Conservation (phyloP, 805 yeast genomes). For the Metschnikowia picachoensis region DNA sequence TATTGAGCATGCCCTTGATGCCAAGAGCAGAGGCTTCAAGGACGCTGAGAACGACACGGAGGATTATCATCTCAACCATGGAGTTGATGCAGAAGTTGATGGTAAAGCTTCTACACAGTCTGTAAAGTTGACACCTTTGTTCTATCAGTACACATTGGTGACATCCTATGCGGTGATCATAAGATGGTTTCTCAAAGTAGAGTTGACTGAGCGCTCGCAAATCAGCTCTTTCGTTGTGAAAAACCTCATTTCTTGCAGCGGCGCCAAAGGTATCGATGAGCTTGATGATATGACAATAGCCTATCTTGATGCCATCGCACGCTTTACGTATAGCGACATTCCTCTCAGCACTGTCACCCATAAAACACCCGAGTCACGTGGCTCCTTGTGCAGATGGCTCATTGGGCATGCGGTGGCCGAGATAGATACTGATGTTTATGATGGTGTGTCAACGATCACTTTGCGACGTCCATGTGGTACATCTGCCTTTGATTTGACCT, state of each 20-base stretch:
- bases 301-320: constrained; percentile 59
- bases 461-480: constrained; percentile 69
- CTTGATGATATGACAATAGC: constrained; percentile 57
- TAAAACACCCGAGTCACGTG: constrained; percentile 1
- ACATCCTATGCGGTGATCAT: constrained; percentile 67
- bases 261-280: constrained; percentile 20
- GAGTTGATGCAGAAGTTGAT: constrained; percentile 50
- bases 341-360: constrained; percentile 45
- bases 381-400: constrained; percentile 47
- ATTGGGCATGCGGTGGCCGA: constrained; percentile 55
- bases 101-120: constrained; percentile 50
- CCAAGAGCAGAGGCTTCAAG: constrained; percentile 23
- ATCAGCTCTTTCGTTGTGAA: constrained; percentile 61
- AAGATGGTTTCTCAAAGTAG: constrained; percentile 67
- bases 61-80: constrained; percentile 21
- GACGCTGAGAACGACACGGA: neutral
- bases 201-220: constrained; percentile 51
- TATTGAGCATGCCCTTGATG: constrained; percentile 66
- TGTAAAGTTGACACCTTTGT: constrained; percentile 42
- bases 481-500: constrained; percentile 40
- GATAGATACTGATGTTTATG: constrained; percentile 47
- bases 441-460: constrained; percentile 50
- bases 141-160: constrained; percentile 58
- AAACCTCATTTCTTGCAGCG: constrained; percentile 41
- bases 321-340: constrained; percentile 63